A percentile compares a stretch with the other conserved stretches of the same genome.
Conservation (phyloP, 192 early-diverging fungal genomes). For the Coemansia sp. region DNA sequence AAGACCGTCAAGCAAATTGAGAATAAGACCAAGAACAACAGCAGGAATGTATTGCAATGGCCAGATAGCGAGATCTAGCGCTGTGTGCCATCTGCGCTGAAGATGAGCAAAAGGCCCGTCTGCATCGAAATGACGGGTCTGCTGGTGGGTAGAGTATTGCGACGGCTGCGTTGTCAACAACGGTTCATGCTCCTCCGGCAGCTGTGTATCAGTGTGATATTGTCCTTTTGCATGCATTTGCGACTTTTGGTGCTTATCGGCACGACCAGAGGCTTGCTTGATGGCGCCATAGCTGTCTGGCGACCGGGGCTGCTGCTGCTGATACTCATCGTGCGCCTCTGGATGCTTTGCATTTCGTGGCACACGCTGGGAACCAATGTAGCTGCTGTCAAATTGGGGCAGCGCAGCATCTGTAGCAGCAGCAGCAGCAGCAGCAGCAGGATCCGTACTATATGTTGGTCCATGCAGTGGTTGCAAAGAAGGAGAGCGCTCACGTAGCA, state of each 20-base stretch:
- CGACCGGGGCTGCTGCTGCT: background rate
- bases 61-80: conserved; percentile 28
- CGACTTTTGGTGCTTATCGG: conserved; percentile 2
- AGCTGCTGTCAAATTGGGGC: conserved; percentile 34
- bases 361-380: conserved; percentile 30
- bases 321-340: conserved; percentile 3
- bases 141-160: background rate
- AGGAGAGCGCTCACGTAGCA: conserved; percentile 40
- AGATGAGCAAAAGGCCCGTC: conserved; percentile 15
- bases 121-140: background rate
- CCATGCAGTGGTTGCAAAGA: conserved; percentile 3
- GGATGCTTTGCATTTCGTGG: conserved; percentile 41
- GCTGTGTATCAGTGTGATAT: conserved; percentile 1
- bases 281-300: conserved; percentile 16
- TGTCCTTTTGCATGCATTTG: conserved; percentile 15
- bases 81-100: conserved; percentile 28
- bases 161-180: conserved; percentile 14
- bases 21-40: conserved; percentile 82
- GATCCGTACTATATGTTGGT: conserved; percentile 3
- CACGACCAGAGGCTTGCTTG: background rate
- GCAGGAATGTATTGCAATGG: conserved; percentile 80
- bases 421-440: background rate
- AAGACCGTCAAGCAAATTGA: conserved; percentile 92
- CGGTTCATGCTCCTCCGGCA: conserved; percentile 15
- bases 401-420: background rate